These are phyloP conservation scores for Teratosphaeria zuluensis DNA, from an alignment of 2,329 filamentous ascomycete species.

Conservation along the genomic window DNA sequence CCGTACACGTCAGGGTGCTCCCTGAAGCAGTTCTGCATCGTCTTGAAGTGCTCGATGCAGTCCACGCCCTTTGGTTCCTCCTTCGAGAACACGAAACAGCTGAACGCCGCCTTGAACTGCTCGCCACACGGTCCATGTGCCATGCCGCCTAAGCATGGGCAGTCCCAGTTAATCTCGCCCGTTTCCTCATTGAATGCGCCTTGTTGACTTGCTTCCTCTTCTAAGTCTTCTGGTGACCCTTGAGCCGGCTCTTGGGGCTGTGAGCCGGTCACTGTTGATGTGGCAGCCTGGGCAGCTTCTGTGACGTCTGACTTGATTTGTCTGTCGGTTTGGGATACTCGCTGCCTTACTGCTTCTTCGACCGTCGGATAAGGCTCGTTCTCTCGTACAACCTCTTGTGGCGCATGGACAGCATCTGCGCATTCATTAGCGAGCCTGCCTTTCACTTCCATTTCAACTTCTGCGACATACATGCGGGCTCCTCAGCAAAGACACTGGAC, in stretches of 20 bases:
- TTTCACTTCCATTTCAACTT: neutral
- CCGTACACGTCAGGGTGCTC: conserved; percentile 89
- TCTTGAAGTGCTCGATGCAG: conserved; percentile 44
- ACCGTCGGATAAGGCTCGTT: conserved; percentile 34
- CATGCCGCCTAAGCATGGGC: conserved; percentile 95
- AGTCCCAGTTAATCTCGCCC: conserved; percentile 99
- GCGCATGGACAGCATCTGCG: conserved; percentile 22
- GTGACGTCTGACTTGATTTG: conserved; percentile 13
- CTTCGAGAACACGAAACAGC: conserved; percentile 92
- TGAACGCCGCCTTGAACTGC: conserved; percentile 90
- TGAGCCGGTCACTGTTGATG: conserved; percentile 13
- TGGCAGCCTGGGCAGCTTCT: neutral
- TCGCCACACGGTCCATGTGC: conserved; percentile 90
- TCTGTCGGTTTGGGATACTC: conserved; percentile 23
- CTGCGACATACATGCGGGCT: conserved; percentile 55
- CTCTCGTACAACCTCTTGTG: conserved; percentile 33
- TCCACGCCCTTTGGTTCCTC: conserved; percentile 71
- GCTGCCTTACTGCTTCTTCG: conserved; percentile 34
- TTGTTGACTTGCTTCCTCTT: conserved; percentile 75
- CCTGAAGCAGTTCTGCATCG: conserved; percentile 96
- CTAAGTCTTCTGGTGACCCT: conserved; percentile 47
- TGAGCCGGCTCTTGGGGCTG: conserved; percentile 1
- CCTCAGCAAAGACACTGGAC: conserved; percentile 75
- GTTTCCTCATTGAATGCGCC: conserved; percentile 97
- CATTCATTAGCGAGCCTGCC: conserved; percentile 3